These are phyloP conservation scores for Paramecium octaurelia DNA, from an alignment of 73 alveolate species.

Conservation along the genomic window DNA sequence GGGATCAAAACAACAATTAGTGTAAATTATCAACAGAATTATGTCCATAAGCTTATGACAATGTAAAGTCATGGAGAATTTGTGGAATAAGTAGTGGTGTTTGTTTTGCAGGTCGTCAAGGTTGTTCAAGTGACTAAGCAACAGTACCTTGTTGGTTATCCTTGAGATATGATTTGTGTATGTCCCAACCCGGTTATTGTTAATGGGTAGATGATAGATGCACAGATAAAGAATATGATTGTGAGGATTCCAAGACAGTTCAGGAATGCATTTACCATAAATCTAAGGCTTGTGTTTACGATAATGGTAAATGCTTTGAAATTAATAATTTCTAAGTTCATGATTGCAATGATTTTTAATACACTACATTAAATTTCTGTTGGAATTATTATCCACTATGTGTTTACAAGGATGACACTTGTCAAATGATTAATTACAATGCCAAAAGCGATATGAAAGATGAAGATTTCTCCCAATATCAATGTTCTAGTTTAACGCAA, in stretches of 20 bases:
- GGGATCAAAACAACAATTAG: background rate
- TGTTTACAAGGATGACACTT: background rate
- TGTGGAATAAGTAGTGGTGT: background rate
- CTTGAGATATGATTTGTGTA: background rate
- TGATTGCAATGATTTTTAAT: background rate
- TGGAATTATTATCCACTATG: background rate
- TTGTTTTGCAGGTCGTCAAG: background rate
- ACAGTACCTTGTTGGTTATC: slow-evolving; percentile 19
- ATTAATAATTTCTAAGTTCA: background rate
- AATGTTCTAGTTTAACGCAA: background rate
- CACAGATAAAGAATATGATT: background rate
- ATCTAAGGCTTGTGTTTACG: background rate
- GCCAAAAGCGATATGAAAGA: background rate
- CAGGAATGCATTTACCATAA: background rate
- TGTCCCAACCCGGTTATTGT: background rate
- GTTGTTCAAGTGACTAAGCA: background rate
- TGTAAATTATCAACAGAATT: background rate
- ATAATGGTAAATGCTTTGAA: background rate
- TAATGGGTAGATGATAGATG: background rate
- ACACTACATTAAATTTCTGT: background rate
- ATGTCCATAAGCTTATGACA: background rate
- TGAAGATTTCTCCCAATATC: background rate
- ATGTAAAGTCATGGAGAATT: background rate
- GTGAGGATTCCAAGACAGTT: background rate
- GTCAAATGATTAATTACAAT: background rate